A percentile compares a stretch with the other conserved stretches of the same genome.
Conservation (phyloP, 2,329 filamentous ascomycete species). For the Cryphonectria radicalis region DNA sequence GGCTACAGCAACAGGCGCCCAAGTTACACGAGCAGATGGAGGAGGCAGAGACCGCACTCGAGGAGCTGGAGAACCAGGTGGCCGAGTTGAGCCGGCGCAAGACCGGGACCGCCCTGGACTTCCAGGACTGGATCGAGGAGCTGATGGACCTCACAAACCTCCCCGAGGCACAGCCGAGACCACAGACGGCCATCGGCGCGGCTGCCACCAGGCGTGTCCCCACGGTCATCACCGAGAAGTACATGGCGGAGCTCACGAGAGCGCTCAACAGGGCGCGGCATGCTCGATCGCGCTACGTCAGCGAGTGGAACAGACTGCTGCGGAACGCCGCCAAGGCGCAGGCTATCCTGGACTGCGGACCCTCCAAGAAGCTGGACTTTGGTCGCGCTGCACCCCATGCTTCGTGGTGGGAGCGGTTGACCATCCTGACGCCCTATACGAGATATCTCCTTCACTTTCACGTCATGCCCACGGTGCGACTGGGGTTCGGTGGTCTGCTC, state of each 20-base stretch:
- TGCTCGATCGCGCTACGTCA: slow-evolving; percentile 78
- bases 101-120: slow-evolving; percentile 73
- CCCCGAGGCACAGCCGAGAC: slow-evolving; percentile 61
- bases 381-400: slow-evolving; percentile 60
- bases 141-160: slow-evolving; percentile 76
- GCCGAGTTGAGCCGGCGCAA: slow-evolving; percentile 79
- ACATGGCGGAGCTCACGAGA: slow-evolving; percentile 86
- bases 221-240: slow-evolving; percentile 88
- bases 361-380: slow-evolving; percentile 81
- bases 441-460: slow-evolving; percentile 79
- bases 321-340: slow-evolving; percentile 76
- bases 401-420: slow-evolving; percentile 57
- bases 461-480: slow-evolving; percentile 69
- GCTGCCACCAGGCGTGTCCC: slow-evolving; percentile 61
- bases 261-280: slow-evolving; percentile 82
- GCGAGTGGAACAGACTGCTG: slow-evolving; percentile 84
- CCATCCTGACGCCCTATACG: slow-evolving; percentile 76
- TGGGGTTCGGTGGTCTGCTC: slow-evolving; percentile 69
- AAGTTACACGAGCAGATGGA: slow-evolving; percentile 85
- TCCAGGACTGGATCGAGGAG: slow-evolving; percentile 96
- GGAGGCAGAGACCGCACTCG: slow-evolving; percentile 78
- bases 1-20: slow-evolving; percentile 79
- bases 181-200: slow-evolving; percentile 45
- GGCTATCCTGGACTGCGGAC: slow-evolving; percentile 80
- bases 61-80: slow-evolving; percentile 82